phyloP scores from a whole-genome alignment of 2,329 filamentous ascomycete species.

The Pseudomassariella vexata region DNA sequence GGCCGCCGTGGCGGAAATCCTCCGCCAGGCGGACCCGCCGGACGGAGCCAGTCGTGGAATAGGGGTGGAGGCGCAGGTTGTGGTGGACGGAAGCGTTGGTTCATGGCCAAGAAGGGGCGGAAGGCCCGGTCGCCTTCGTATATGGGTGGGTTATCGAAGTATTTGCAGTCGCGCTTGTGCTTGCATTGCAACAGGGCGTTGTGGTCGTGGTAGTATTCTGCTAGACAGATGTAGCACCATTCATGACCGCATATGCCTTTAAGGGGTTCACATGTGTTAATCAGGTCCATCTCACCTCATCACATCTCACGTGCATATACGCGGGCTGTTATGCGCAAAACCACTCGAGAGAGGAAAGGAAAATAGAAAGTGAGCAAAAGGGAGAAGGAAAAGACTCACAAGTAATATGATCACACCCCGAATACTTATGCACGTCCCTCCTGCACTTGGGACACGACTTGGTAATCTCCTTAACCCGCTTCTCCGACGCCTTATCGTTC shows the following conservation, averaged over 20 bases:
- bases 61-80: background rate
- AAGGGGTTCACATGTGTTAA: too few relatives aligned
- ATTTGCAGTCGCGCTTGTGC: slow-evolving; percentile 23
- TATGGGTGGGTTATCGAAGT: slow-evolving; percentile 16
- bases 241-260: slow-evolving; percentile 31
- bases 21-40: background rate
- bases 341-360: too few relatives aligned
- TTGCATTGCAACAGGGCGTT: slow-evolving; percentile 23
- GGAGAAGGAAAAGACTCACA: slow-evolving; percentile 21
- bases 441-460: slow-evolving; percentile 30
- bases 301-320: too few relatives aligned
- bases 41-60: background rate
- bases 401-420: slow-evolving; percentile 35
- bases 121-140: slow-evolving; percentile 19
- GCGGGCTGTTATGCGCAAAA: too few relatives aligned
- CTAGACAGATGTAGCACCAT: slow-evolving; percentile 33
- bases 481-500: slow-evolving; percentile 27
- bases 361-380: background rate
- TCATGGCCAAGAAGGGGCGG: slow-evolving; percentile 9
- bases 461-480: slow-evolving; percentile 23
- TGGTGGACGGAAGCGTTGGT: background rate
- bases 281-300: too few relatives aligned
- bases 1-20: background rate
- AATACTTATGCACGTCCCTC: slow-evolving; percentile 26
- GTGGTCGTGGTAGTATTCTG: slow-evolving; percentile 18